Conservation (phyloP, 192 early-diverging fungal genomes). For the Dissophora ornata region DNA sequence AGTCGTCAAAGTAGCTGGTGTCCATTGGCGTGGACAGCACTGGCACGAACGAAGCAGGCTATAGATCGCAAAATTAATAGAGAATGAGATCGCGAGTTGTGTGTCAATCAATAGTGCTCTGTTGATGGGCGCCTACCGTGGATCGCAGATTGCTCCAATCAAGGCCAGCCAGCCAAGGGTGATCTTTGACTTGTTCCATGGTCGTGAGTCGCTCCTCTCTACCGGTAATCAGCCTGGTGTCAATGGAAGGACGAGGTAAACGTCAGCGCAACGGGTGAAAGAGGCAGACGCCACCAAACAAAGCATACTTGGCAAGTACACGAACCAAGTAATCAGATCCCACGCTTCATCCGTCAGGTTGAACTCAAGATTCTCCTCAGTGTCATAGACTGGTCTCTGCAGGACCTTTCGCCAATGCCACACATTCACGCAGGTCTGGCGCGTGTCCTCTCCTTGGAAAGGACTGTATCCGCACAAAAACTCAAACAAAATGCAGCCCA, state of each 20-base stretch:
- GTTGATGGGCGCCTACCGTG: constrained; percentile 29
- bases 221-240: constrained; percentile 59
- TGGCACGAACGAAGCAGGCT: constrained; percentile 80
- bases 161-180: constrained; percentile 39
- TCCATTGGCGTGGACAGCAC: constrained; percentile 77
- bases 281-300: not conserved
- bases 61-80: no score
- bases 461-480: constrained; percentile 77
- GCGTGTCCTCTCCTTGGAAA: constrained; percentile 75
- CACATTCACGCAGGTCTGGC: constrained; percentile 86
- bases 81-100: no score
- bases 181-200: constrained; percentile 36
- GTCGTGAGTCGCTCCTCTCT: constrained; percentile 62
- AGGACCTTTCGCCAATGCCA: constrained; percentile 84
- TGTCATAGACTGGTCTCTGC: constrained; percentile 82
- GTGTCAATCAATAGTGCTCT: no score
- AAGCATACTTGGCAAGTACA: not conserved
- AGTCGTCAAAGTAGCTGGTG: constrained; percentile 88
- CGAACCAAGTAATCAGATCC: constrained; percentile 71
- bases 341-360: constrained; percentile 82
- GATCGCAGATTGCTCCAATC: constrained; percentile 58
- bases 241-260: not conserved
- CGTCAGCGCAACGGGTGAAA: not conserved
- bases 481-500: constrained; percentile 84
- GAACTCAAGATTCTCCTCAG: constrained; percentile 76